Evolutionary conservation across 345 rosid genomes (phyloP), one percentile per base, ranked within the genome.

Genomic region (Moricandia moricandioides): DNA sequence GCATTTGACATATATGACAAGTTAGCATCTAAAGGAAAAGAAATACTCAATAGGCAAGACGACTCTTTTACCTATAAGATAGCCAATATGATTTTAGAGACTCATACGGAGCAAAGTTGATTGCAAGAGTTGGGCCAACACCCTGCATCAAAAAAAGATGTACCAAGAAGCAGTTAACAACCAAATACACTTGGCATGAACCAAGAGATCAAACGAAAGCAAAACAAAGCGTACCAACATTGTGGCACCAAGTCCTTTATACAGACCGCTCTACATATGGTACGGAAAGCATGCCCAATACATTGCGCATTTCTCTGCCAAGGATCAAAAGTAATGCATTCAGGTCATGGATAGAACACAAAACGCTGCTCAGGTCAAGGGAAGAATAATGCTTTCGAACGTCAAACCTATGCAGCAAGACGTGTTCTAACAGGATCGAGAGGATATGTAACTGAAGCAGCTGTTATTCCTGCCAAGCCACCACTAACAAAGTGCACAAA

Each of bases 191-290:
- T 63, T 31, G 6, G 37, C 70, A 65, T 31, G 5, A n/a, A n/a
- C n/a, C n/a, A n/a, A n/a, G n/a, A n/a, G n/a, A n/a, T n/a, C n/a
- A n/a, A n/a, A n/a, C n/a, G n/a, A n/a, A n/a, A n/a, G n/a, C n/a
- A n/a, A n/a, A 43, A 37, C 47, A 5, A 78, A 79, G 13, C 14
- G 26, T 86, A 91, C 99, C 96, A 96, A 81, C 62, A 96, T 78
- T 37, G 98, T 96, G 6, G 98, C 89, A 78, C 99, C 98, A 80
- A 96, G 93, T 67, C 99, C 96, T 84, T 89, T 92, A 82, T 92
- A 96, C 71, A 96, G 75, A 65, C 99, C 99, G 30, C 99, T 79
- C 82, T 85, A 85, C 84, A 81, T 69, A 91, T 96, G 73, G 93
- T 96, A 31, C 65, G 74, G 16, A 92, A 83, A 62, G 98, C 84